These are phyloP conservation scores for Trypanosoma rangeli DNA, from an alignment of 208 protist species.

Conservation along the genomic window DNA sequence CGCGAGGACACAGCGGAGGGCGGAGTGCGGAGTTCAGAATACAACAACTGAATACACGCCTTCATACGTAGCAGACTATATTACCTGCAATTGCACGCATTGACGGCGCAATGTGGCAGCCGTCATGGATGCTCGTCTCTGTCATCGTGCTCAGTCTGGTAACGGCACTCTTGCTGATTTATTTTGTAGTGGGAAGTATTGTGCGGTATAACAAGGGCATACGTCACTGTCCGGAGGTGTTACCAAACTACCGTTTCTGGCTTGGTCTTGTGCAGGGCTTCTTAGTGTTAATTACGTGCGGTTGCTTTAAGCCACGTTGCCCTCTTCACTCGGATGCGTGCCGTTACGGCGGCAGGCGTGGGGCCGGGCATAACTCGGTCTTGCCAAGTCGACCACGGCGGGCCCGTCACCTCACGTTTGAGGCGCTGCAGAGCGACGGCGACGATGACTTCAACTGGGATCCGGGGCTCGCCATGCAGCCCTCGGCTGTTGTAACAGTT, in stretches of 20 bases:
- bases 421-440: slow-evolving; percentile 46
- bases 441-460: slow-evolving; percentile 43
- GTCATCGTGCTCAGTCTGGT: slow-evolving; percentile 43
- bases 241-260: slow-evolving; percentile 83
- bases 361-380: slow-evolving; percentile 3
- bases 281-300: slow-evolving; percentile 48
- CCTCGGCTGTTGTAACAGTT: slow-evolving; percentile 41
- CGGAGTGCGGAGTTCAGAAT: too few species aligned
- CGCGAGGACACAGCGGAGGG: too few species aligned
- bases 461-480: slow-evolving; percentile 23
- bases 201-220: slow-evolving; percentile 78
- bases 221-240: slow-evolving; percentile 63
- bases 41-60: too few species aligned
- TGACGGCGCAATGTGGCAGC: not conserved
- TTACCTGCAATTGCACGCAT: not conserved
- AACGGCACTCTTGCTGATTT: slow-evolving; percentile 33
- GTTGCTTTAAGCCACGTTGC: slow-evolving; percentile 26
- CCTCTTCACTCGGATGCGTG: not conserved
- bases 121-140: slow-evolving; percentile 27
- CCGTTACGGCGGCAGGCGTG: slow-evolving; percentile 4
- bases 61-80: not conserved
- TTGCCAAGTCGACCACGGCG: slow-evolving; percentile 35
- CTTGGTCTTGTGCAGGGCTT: slow-evolving; percentile 31
- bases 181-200: slow-evolving; percentile 65
- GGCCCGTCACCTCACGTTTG: slow-evolving; percentile 44